Conservation (phyloP, 2,329 filamentous ascomycete genomes). For the Plectosphaerella plurivora region DNA sequence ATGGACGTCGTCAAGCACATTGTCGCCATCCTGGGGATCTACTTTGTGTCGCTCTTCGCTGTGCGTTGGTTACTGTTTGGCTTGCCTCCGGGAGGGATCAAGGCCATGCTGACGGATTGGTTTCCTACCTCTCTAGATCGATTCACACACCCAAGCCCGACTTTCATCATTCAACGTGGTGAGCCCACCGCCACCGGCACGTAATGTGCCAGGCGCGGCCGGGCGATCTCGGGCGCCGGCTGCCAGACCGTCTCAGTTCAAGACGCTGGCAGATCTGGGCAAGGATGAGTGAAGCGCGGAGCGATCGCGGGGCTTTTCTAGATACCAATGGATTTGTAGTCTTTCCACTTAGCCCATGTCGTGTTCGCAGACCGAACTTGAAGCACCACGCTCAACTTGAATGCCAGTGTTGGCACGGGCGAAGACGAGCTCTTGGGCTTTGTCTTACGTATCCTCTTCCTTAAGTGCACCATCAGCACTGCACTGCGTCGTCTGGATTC, state of each 20-base stretch:
- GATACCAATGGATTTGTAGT: not conserved
- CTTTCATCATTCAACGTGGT: slow-evolving; percentile 54
- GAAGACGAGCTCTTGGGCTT: no score
- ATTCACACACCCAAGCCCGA: slow-evolving; percentile 58
- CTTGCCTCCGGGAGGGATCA: not conserved
- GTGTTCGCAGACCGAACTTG: no score
- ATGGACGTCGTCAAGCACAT: slow-evolving; percentile 44
- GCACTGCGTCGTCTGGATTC: no score
- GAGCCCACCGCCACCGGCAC: slow-evolving; percentile 24
- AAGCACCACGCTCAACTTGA: no score
- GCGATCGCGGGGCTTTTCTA: not conserved
- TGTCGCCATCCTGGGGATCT: slow-evolving; percentile 54
- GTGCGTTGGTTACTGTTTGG: slow-evolving; percentile 30
- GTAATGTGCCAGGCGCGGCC: slow-evolving; percentile 11
- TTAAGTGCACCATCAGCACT: no score
- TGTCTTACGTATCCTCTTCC: no score
- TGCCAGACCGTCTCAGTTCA: slow-evolving; percentile 33
- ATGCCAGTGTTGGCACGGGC: no score
- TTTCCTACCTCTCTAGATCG: slow-evolving; percentile 37
- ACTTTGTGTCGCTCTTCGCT: slow-evolving; percentile 57
- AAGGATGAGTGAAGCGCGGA: slow-evolving; percentile 12
- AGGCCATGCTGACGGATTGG: slow-evolving; percentile 8
- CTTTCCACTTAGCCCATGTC: no score
- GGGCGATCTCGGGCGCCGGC: slow-evolving; percentile 13
- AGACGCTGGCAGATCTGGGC: slow-evolving; percentile 51